These are phyloP conservation scores for Venturia asperata DNA, from an alignment of 2,329 filamentous ascomycete species.

Conservation along the genomic window DNA sequence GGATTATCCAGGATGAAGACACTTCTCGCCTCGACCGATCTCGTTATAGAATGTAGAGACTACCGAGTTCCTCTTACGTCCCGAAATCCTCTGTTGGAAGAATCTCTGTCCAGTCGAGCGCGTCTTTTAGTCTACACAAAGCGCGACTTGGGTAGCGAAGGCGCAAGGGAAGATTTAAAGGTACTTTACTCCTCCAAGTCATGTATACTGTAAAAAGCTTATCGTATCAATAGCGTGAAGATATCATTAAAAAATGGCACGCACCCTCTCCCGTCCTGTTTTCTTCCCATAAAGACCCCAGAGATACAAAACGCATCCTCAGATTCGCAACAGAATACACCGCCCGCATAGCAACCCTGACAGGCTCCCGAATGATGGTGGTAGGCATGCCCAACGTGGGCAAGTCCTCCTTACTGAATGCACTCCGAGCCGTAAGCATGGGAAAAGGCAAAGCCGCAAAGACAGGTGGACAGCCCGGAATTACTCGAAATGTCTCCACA, in stretches of 20 bases:
- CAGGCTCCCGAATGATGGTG: slow-evolving; percentile 76
- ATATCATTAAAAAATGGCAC: slow-evolving; percentile 48
- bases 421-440: slow-evolving; percentile 64
- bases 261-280: slow-evolving; percentile 47
- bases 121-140: slow-evolving; percentile 90
- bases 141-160: slow-evolving; percentile 59
- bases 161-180: slow-evolving; percentile 34
- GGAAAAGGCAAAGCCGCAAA: slow-evolving; percentile 62
- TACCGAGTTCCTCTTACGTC: slow-evolving; percentile 84
- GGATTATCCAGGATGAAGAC: slow-evolving; percentile 77
- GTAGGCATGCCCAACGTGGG: slow-evolving; percentile 98
- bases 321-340: slow-evolving; percentile 47
- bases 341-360: slow-evolving; percentile 51
- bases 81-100: slow-evolving; percentile 83
- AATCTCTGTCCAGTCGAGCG: slow-evolving; percentile 61
- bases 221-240: slow-evolving; percentile 36
- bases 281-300: slow-evolving; percentile 42
- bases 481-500: slow-evolving; percentile 77
- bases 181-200: slow-evolving; percentile 27
- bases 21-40: slow-evolving; percentile 70
- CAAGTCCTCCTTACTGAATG: slow-evolving; percentile 91
- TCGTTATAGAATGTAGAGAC: slow-evolving; percentile 92
- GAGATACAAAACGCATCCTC: slow-evolving; percentile 42
- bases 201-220: not conserved
- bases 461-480: slow-evolving; percentile 80